phyloP scores from a whole-genome alignment of 108 stramenopile genomes.

The Cylindrotheca closterium region DNA sequence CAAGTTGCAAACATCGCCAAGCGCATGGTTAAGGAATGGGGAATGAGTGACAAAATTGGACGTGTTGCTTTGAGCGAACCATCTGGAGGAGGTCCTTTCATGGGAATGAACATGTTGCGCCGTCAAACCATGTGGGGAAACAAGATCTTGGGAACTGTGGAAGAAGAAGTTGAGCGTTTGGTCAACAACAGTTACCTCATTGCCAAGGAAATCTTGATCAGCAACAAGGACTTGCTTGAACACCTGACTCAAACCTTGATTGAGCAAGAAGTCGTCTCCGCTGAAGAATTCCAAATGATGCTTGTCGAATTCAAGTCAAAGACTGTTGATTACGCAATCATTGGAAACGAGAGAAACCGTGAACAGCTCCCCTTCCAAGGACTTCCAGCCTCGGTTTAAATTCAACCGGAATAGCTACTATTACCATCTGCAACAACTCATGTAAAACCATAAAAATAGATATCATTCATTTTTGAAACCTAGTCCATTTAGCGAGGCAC shows the following conservation, averaged over 20 bases:
- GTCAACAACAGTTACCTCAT: conserved; percentile 90
- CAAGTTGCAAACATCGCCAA: conserved; percentile 93
- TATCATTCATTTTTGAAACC: too few species aligned
- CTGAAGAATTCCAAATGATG: conserved; percentile 95
- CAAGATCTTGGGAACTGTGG: conserved; percentile 74
- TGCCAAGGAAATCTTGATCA: conserved; percentile 83
- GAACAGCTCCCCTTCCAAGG: conserved; percentile 79
- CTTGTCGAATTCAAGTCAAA: conserved; percentile 79
- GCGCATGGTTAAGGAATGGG: conserved; percentile 96
- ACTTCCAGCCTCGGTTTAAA: conserved; percentile 54
- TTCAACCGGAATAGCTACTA: too few species aligned
- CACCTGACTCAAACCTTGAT: conserved; percentile 78
- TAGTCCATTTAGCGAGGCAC: too few species aligned
- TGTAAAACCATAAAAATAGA: too few species aligned
- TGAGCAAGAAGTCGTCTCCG: conserved; percentile 93
- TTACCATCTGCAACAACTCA: too few species aligned
- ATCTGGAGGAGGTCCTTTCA: conserved; percentile 58
- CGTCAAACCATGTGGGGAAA: conserved; percentile 75
- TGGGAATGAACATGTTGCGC: conserved; percentile 67
- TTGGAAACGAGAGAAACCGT: conserved; percentile 70
- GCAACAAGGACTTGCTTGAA: conserved; percentile 83
- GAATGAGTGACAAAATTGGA: conserved; percentile 94
- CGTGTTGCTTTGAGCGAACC: conserved; percentile 78
- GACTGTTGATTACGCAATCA: conserved; percentile 69
- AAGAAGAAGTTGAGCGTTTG: conserved; percentile 91